Base-by-base conservation (phyloP, 306 rosid genomes). In the Datisca glomerata region DNA sequence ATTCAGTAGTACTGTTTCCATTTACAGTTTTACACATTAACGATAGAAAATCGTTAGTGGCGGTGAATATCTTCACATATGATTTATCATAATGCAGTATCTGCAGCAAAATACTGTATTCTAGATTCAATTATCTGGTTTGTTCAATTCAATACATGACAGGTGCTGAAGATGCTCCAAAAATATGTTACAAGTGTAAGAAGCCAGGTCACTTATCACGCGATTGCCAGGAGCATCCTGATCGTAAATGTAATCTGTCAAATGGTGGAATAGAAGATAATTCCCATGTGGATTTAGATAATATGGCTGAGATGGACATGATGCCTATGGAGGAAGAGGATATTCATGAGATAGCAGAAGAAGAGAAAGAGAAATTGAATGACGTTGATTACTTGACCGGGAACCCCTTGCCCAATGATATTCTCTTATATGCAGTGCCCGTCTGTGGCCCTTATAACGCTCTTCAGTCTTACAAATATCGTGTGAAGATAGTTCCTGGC, bases 351-450 rank as follows among this genome's bases (percentile, higher is more conserved):
- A 84, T 89, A 49, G 98, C 79, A 12, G 98, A 89, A 80, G 98
- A 80, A 35, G 95, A 89, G 74, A 85, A 65, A 57, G 98, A 56
- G 58, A 89, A 80, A 61, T 60, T 89, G 36, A 80, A 68, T 35
- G 98, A 89, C 13, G 84, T 89, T 23, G 98, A 89, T 78, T 84
- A 77, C 84, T 78, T 89, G 75, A 89, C 98, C 2, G 98, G 98
- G 56, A 84, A 56, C 63, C 95, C 98, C 52, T 72, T 89, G 65
- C 68, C 84, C 45, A 75, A 55, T 62, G 98, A 89, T 56, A 78
- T 89, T 69, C 93, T 80, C 65, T 64, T 89, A 9, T 89, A 80
- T 45, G 84, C 84, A 9, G 84, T 89, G 35, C 98, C 98, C 9
- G 98, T 84, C 27, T 89, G 95, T 64, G 93, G 79, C 60, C 93